Evolutionary conservation across 1,284 basidiomycete genomes (phyloP), one percentile per base, ranked within the genome.

Genomic region (Hemileia vastatrix): DNA sequence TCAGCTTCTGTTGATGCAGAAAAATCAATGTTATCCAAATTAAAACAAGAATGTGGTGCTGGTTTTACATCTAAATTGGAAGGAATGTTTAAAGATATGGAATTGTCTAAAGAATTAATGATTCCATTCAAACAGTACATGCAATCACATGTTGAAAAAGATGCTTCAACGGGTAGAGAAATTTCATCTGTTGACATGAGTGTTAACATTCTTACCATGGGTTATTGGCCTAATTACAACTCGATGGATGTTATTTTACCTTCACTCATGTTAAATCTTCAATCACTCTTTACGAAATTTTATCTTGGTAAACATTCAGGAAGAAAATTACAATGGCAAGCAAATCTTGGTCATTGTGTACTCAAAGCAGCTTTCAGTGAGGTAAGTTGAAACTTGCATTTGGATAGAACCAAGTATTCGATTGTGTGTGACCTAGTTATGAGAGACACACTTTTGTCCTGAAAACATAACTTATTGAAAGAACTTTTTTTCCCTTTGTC

Each of bases 1-100:
- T 90, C 86, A 57, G 93, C 94, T 0, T 89, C 86, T 5, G 85
- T 91, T 69, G 93, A 97, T 73, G 86, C 92, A 70, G 94, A 99
- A 79, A 84, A 85, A 69, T 83, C 81, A 44, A 87, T 97, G 81
- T 80, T 99, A 60, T 84, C 88, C 76, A 88, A 87, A 77, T 80
- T 98, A 67, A 90, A 90, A 78, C 6, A 64, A 87, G 89, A 86
- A 57, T 92, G 90, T 67, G 91, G 93, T 70, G 84, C 88, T 4
- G 89, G 88, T 57, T 94, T 94, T 58, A 78, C 77, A 64, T 84
- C 84, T 24, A 86, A 87, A 79, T 87, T 88, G 54, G 87, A 90
- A 71, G 83, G 88, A 51, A 92, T 94, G 90, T 91, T 93, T 77
- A 89, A 84, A 64, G 90, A 92, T 71, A 79, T 91, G 11, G 81